Conservation (phyloP, 768 basidiomycete genomes). For the Artomyces pyxidatus region DNA sequence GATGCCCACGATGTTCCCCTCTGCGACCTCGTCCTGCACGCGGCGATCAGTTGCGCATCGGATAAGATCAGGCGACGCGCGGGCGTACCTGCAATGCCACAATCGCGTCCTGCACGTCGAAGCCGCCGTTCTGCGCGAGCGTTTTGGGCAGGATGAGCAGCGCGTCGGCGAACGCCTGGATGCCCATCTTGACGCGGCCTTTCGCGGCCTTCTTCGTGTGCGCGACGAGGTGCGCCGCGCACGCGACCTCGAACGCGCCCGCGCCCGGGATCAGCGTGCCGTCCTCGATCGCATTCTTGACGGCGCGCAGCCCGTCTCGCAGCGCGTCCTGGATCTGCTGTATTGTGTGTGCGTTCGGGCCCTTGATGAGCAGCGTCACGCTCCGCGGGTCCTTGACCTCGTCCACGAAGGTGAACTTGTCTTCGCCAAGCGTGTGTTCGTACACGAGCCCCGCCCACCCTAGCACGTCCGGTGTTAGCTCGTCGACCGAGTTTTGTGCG, state of each 20-base stretch:
- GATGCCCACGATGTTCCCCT: conserved; percentile 87
- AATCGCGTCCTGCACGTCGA: conserved; percentile 92
- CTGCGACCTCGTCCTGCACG: conserved; percentile 83
- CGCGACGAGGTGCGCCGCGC: conserved; percentile 75
- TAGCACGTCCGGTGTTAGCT: conserved; percentile 82
- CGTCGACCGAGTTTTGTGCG: conserved; percentile 97
- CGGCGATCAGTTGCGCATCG: conserved; percentile 3
- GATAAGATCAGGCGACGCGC: conserved; percentile 10
- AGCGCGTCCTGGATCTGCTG: conserved; percentile 98
- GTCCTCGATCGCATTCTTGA: conserved; percentile 96
- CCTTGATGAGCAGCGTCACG: conserved; percentile 95
- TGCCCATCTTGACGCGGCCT: conserved; percentile 93
- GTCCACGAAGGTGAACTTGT: conserved; percentile 97
- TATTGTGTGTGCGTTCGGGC: conserved; percentile 93
- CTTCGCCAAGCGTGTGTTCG: conserved; percentile 97
- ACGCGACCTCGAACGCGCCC: conserved; percentile 94
- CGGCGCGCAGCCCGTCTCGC: conserved; percentile 90
- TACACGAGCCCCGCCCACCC: conserved; percentile 99
- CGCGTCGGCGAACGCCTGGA: conserved; percentile 95
- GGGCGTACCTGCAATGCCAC: conserved; percentile 74
- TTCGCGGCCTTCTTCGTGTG: conserved; percentile 80
- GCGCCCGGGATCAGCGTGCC: conserved; percentile 87
- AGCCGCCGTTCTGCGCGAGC: conserved; percentile 90
- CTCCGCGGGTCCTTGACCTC: conserved; percentile 93
- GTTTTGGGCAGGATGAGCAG: conserved; percentile 94